Base-by-base conservation (phyloP, 768 basidiomycete genomes). In the Trametes villosa region DNA sequence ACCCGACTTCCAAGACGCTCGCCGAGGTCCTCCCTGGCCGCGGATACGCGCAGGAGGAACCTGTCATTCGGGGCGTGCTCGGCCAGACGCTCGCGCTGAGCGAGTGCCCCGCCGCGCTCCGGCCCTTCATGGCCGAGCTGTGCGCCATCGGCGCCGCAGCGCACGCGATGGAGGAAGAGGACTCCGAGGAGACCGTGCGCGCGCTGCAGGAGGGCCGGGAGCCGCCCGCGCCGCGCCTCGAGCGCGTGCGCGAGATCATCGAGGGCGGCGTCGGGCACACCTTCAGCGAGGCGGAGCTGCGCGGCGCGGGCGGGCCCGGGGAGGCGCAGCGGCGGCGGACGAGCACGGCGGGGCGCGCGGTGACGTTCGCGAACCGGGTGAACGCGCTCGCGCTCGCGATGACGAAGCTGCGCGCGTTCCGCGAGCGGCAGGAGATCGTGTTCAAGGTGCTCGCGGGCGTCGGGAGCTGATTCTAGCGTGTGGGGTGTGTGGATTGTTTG, bases 301-400 rank as follows among this genome's bases (percentile, higher is more conserved):
- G 38, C 11, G 53, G 36, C 29, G 57, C 24, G n/a, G 9, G 45
- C 12, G 42, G 22, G 1, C 9, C 50, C 11, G 42, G 54, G 20
- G 63, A 60, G 11, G 49, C 58, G 17, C 57, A 36, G 72, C 68
- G 45, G 72, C 72, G 59, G 74, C 73, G 51, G 67, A 64, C 17
- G 74, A 58, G 76, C 75, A 61, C 74, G 80, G 65, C 71, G 79
- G 69, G 90, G 86, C 60, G 75, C 84, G 85, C 87, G 9, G 84
- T 91, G 57, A 77, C 83, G 44, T 88, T 95, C 70, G 82, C 88
- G 27, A 94, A 94, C 70, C 73, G 89, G 57, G 83, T 94, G 51
- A 94, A 92, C 71, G 82, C 80, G 22, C 78, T 94, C 13, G 87
- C 88, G 62, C 67, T 95, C 63, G 81, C 78, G 0, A 84, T 94